These are phyloP conservation scores for Cystobasidium tubakii DNA, from an alignment of 768 basidiomycete genomes.

Conservation along the genomic window DNA sequence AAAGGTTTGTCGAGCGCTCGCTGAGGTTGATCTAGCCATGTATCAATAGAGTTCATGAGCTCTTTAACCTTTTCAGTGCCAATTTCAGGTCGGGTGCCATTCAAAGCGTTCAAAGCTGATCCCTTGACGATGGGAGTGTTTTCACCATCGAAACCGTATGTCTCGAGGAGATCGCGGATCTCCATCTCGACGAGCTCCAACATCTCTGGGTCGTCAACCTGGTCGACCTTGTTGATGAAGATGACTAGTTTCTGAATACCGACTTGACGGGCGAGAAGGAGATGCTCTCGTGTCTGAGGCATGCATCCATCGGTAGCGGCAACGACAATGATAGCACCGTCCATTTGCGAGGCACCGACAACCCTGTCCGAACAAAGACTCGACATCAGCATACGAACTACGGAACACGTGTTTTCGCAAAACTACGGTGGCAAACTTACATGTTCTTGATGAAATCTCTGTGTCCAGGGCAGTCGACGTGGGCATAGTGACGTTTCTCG, in stretches of 20 bases:
- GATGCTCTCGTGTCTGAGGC: conserved; percentile 98
- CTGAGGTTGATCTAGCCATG: conserved; percentile 87
- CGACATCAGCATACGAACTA: conserved; percentile 69
- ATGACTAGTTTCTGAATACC: conserved; percentile 96
- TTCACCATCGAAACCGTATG: conserved; percentile 95
- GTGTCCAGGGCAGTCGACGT: conserved; percentile 83
- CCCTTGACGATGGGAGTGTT: conserved; percentile 97
- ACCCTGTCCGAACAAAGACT: conserved; percentile 64
- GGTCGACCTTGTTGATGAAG: conserved; percentile 99
- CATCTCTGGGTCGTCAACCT: conserved; percentile 95
- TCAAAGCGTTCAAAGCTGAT: conserved; percentile 88
- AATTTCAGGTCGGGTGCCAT: conserved; percentile 71
- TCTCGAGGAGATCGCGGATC: conserved; percentile 88
- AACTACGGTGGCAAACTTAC: conserved; percentile 6
- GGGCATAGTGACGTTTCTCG: conserved; percentile 78
- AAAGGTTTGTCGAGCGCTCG: conserved; percentile 98
- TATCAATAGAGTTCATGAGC: conserved; percentile 78
- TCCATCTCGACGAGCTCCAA: conserved; percentile 99
- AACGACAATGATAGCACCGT: conserved; percentile 63
- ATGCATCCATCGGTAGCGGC: conserved; percentile 99
- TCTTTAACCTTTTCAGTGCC: conserved; percentile 74
- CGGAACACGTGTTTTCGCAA: not conserved
- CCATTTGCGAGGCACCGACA: conserved; percentile 97
- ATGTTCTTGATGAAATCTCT: conserved; percentile 46
- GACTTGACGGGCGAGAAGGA: conserved; percentile 94